Conservation (phyloP, 208 protist species). For the Acanthamoeba lenticulata region DNA sequence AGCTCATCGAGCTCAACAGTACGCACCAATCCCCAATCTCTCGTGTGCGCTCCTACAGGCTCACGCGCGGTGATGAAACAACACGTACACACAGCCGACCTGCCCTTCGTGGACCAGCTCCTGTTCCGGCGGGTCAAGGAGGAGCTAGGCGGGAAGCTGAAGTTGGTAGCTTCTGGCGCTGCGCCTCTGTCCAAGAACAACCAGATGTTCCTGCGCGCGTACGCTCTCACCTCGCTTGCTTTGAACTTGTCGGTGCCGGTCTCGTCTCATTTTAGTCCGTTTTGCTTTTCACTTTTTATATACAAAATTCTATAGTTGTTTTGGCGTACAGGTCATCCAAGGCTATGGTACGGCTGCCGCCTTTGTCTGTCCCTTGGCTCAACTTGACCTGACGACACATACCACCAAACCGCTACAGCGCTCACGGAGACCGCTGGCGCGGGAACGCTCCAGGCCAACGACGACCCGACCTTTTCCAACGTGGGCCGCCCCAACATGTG, state of each 20-base stretch:
- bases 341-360: not conserved
- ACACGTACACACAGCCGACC: not conserved
- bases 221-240: not conserved
- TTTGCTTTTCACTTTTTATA: not conserved
- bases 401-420: not conserved
- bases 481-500: constrained; percentile 15
- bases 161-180: constrained; percentile 19
- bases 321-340: not conserved
- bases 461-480: constrained; percentile 30
- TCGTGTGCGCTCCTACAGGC: not conserved
- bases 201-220: constrained; percentile 48
- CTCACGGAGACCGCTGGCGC: constrained; percentile 20
- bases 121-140: constrained; percentile 1
- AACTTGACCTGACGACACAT: not conserved
- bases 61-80: not conserved
- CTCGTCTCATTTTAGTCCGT: not conserved
- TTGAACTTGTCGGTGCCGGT: not conserved
- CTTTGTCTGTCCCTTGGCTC: not conserved
- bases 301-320: not conserved
- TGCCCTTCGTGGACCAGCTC: constrained; percentile 1
- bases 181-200: not conserved
- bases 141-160: not conserved
- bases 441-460: not conserved
- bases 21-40: not conserved
- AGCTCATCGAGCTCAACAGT: not conserved